These are phyloP conservation scores for Ogataea trehalophila DNA, from an alignment of 805 yeast species.

Conservation along the genomic window DNA sequence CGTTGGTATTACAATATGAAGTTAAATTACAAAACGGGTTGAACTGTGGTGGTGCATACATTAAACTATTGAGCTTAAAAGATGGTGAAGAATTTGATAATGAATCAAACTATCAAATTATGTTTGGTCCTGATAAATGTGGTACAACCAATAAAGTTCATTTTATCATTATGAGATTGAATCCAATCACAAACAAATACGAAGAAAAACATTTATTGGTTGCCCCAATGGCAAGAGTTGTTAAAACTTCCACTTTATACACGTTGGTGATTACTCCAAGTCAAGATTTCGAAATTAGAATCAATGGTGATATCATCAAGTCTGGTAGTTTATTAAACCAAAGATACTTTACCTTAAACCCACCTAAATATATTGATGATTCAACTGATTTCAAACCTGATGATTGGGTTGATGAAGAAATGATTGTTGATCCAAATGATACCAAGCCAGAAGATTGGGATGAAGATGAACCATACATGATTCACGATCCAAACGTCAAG, in stretches of 20 bases:
- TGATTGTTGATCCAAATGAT: conserved; percentile 64
- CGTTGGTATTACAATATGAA: conserved; percentile 85
- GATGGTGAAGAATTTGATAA: conserved; percentile 49
- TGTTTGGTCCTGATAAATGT: conserved; percentile 96
- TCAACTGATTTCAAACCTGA: conserved; percentile 58
- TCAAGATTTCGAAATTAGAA: conserved; percentile 72
- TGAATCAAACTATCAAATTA: conserved; percentile 71
- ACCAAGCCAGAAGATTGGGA: conserved; percentile 85
- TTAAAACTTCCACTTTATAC: conserved; percentile 60
- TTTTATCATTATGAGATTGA: conserved; percentile 59
- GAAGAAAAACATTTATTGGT: conserved; percentile 65
- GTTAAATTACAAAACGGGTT: conserved; percentile 77
- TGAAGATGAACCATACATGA: conserved; percentile 56
- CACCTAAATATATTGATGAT: conserved; percentile 61
- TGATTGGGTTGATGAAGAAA: conserved; percentile 73
- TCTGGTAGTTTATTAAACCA: conserved; percentile 64
- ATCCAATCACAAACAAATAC: conserved; percentile 47
- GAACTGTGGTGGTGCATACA: conserved; percentile 85
- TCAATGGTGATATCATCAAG: conserved; percentile 69
- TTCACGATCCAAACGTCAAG: conserved; percentile 60
- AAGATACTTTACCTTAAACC: conserved; percentile 52
- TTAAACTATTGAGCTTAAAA: conserved; percentile 58
- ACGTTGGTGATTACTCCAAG: conserved; percentile 66
- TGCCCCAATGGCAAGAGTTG: conserved; percentile 64
- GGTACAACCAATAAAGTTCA: conserved; percentile 78